Base-by-base conservation (phyloP, 345 rosid genomes). In the Citrus australasica region DNA sequence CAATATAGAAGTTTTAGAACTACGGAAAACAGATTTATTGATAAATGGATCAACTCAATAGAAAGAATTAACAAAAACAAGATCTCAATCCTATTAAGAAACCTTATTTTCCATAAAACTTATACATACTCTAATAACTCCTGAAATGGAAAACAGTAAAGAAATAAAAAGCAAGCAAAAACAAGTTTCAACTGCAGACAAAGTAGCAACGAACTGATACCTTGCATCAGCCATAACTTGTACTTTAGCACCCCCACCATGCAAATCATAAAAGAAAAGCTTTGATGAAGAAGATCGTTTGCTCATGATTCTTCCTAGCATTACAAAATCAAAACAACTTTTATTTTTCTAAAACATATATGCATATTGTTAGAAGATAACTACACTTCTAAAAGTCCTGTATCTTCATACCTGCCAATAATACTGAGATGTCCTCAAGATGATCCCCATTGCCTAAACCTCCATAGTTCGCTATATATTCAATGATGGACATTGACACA, bases 201-300 rank as follows among this genome's bases (percentile, higher is more conserved):
- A 30, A 76, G 62, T 69, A 40, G 32, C 35, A 65, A 60, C 21
- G 24, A 42, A 25, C 30, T 32, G 17, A 76, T 80, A 94, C 99
- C 98, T 93, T 9, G 91, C 92, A 86, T 94, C 98, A 81, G 98
- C 90, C 98, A 94, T 97, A 33, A 97, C 98, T 85, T 97, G 98
- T 71, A 97, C 95, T 84, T 97, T 97, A 53, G 80, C 85, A 77
- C 92, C 96, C 40, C 74, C 82, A 68, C 89, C 89, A 16, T 93
- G 97, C 77, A 97, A 75, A 85, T 97, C 98, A 81, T 94, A 97
- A 74, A 97, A 97, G 82, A 92, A 88, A 55, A 97, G 90, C 88
- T 94, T 97, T 33, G 98, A 85, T 46, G 97, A 89, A 33, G 98
- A 93, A 78, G 98, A 78, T 30, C 98, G 75, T 82, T 97, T 97